phyloP scores from a whole-genome alignment of 2,329 filamentous ascomycete genomes.

The Diaporthe citri region DNA sequence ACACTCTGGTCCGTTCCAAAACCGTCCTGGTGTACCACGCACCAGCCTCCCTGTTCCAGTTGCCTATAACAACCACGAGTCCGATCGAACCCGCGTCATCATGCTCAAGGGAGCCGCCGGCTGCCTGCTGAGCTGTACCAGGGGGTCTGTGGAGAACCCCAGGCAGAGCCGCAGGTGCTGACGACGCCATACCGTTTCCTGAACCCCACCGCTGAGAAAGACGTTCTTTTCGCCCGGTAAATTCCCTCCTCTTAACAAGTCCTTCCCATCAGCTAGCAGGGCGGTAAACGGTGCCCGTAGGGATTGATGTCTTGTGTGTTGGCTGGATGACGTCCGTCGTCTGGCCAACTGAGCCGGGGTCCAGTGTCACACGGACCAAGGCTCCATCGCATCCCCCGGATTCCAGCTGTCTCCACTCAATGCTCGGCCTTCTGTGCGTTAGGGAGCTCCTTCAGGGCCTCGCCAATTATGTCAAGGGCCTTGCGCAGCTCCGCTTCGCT shows the following conservation, averaged over 20 bases:
- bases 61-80: slow-evolving; percentile 2
- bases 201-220: slow-evolving; percentile 38
- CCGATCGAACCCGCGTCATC: slow-evolving; percentile 27
- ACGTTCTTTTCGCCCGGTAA: slow-evolving; percentile 33
- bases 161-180: slow-evolving; percentile 34
- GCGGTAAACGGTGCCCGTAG: slow-evolving; percentile 37
- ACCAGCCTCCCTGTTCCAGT: slow-evolving; percentile 11
- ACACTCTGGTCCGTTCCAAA: slow-evolving; percentile 19
- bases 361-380: slow-evolving; percentile 22
- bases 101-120: slow-evolving; percentile 13
- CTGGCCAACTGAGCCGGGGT: slow-evolving; percentile 23
- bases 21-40: slow-evolving; percentile 23
- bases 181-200: slow-evolving; percentile 35
- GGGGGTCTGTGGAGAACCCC: neutral
- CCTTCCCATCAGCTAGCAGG: slow-evolving; percentile 41
- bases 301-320: slow-evolving; percentile 28
- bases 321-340: slow-evolving; percentile 12
- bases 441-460: slow-evolving; percentile 86
- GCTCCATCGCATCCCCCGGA: slow-evolving; percentile 27
- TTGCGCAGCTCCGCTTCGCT: slow-evolving; percentile 86
- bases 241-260: slow-evolving; percentile 38
- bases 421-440: slow-evolving; percentile 63
- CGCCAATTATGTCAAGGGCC: slow-evolving; percentile 83
- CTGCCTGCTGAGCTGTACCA: slow-evolving; percentile 28
- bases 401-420: slow-evolving; percentile 41